phyloP scores from a whole-genome alignment of 192 early-diverging fungal genomes.

The Coemansia biformis region DNA sequence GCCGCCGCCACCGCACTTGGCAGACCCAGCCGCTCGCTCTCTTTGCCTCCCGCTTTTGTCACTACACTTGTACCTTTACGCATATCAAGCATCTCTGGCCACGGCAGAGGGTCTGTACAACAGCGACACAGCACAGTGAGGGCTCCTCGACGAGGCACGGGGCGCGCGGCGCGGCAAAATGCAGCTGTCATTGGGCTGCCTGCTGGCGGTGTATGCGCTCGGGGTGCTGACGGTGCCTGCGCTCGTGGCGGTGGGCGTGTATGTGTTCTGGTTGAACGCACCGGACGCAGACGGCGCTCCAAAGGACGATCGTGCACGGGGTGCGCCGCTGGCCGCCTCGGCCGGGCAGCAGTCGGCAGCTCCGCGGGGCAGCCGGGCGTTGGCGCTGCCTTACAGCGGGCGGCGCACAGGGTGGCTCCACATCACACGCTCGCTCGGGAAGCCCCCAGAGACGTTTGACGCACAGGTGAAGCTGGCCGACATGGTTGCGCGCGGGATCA shows the following conservation, averaged over 20 bases:
- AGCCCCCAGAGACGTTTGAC: constrained; percentile 15
- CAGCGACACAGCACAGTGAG: too few species aligned
- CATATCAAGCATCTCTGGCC: too few species aligned
- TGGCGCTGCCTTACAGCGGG: constrained; percentile 26
- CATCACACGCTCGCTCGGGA: constrained; percentile 34
- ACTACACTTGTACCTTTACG: too few species aligned
- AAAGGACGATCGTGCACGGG: background rate
- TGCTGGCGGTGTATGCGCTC: constrained; percentile 36
- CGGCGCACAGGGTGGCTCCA: constrained; percentile 47
- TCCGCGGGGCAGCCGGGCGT: constrained; percentile 1
- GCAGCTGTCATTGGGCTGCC: constrained; percentile 8
- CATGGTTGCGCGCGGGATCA: constrained; percentile 37
- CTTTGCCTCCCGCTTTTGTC: too few species aligned
- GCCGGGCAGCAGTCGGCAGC: too few species aligned
- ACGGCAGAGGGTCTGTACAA: too few species aligned
- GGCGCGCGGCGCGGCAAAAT: too few species aligned
- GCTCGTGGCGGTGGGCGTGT: constrained; percentile 13
- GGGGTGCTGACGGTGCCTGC: constrained; percentile 40
- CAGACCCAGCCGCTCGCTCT: too few species aligned
- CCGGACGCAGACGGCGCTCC: constrained; percentile 12
- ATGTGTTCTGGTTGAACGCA: constrained; percentile 23
- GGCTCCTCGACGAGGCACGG: too few species aligned
- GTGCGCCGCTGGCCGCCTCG: background rate
- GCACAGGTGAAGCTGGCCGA: constrained; percentile 24
- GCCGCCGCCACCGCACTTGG: too few species aligned